Conservation (phyloP, 2,329 filamentous ascomycete species). For the Colletotrichum abscissum region DNA sequence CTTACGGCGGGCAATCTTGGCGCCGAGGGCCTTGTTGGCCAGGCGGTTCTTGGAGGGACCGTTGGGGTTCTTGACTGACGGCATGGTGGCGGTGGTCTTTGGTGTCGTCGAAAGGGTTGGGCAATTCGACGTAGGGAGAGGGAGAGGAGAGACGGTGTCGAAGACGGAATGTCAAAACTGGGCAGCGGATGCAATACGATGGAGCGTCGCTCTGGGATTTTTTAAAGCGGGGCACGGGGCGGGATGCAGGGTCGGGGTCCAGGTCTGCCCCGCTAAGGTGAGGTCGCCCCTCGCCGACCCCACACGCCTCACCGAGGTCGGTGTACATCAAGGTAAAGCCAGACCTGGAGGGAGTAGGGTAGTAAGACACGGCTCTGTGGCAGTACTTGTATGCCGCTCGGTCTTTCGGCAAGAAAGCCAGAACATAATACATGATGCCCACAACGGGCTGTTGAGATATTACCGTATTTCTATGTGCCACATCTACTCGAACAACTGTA, state of each 20-base stretch:
- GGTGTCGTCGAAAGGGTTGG: not conserved
- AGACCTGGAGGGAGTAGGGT: not conserved
- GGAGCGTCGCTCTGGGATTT: conserved; percentile 17
- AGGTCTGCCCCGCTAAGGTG: not conserved
- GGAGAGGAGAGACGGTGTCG: not conserved
- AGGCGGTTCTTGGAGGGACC: conserved; percentile 64
- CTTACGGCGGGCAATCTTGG: conserved; percentile 57
- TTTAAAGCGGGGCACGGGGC: conserved; percentile 27
- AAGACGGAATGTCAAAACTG: not conserved
- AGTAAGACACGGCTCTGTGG: no score
- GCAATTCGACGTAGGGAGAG: not conserved
- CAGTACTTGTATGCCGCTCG: no score
- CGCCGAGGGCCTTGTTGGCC: conserved; percentile 56
- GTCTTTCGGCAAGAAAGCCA: not conserved
- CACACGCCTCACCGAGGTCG: not conserved
- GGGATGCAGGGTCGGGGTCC: conserved; percentile 19
- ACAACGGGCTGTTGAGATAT: not conserved
- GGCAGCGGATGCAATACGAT: not conserved
- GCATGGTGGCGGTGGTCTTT: conserved; percentile 51
- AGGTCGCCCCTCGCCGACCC: not conserved
- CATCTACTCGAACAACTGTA: not conserved
- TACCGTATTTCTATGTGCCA: not conserved
- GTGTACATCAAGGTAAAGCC: not conserved
- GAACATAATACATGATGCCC: not conserved
- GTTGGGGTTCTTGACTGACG: conserved; percentile 70